phyloP scores from a whole-genome alignment of 495 filamentous ascomycete genomes.

The Sordaria brevicollis region DNA sequence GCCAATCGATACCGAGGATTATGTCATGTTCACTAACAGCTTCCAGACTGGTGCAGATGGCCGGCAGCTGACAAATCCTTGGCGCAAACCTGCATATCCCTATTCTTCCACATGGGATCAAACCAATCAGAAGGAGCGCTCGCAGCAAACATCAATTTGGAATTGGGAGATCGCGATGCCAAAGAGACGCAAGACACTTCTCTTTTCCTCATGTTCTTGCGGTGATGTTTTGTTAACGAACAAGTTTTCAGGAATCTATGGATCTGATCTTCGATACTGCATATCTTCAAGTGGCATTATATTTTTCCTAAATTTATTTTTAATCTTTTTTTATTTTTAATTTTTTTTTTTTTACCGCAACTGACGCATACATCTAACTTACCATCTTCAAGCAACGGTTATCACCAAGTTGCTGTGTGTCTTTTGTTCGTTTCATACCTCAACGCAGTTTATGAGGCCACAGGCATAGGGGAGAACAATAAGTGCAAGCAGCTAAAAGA shows the following conservation, averaged over 20 bases:
- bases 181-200: neutral
- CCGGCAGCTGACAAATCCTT: neutral
- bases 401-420: neutral
- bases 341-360: too few species aligned
- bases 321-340: too few species aligned
- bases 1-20: neutral
- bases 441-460: neutral
- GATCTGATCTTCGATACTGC: too few species aligned
- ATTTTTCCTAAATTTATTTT: too few species aligned
- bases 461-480: neutral
- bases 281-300: too few species aligned
- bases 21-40: neutral
- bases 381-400: too few species aligned
- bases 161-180: neutral
- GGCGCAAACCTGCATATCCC: neutral
- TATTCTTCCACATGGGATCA: neutral
- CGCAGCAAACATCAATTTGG: neutral
- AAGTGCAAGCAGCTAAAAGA: neutral
- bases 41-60: neutral
- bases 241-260: too few species aligned
- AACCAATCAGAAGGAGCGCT: neutral
- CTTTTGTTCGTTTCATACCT: neutral
- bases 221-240: too few species aligned
- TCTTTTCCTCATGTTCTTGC: neutral
- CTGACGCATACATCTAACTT: too few species aligned